These are phyloP conservation scores for Scutellaria barbata DNA, from an alignment of 257 asterid species.

Conservation along the genomic window DNA sequence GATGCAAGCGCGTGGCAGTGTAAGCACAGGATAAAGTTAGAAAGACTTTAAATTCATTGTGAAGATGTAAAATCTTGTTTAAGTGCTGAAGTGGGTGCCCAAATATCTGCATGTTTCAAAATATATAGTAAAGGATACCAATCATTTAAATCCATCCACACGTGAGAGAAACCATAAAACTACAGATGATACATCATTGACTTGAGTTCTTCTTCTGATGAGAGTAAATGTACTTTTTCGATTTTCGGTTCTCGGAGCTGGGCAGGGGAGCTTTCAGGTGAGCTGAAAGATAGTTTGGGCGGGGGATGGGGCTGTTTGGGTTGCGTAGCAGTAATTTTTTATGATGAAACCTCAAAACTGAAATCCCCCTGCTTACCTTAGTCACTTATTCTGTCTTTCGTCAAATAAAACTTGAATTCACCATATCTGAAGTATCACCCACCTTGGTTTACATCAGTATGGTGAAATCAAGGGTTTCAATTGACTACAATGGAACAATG, in stretches of 20 bases:
- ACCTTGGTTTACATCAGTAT: slow-evolving; percentile 15
- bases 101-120: slow-evolving; percentile 18
- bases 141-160: neutral
- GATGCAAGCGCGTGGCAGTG: slow-evolving; percentile 19
- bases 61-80: slow-evolving; percentile 2
- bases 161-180: slow-evolving; percentile 1
- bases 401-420: neutral
- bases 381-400: neutral
- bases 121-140: neutral
- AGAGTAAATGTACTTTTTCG: neutral
- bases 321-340: slow-evolving; percentile 2
- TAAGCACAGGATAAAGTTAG: neutral
- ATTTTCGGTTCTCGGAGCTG: neutral
- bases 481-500: slow-evolving; percentile 5
- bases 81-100: neutral
- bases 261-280: slow-evolving; percentile 7
- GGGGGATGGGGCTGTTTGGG: neutral
- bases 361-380: neutral
- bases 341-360: slow-evolving; percentile 10
- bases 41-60: neutral
- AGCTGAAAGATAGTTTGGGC: neutral
- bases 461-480: slow-evolving; percentile 31
- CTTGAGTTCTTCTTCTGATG: neutral
- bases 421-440: neutral
- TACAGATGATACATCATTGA: neutral